phyloP scores from a whole-genome alignment of 495 filamentous ascomycete genomes.

The Usnea hakonensis region DNA sequence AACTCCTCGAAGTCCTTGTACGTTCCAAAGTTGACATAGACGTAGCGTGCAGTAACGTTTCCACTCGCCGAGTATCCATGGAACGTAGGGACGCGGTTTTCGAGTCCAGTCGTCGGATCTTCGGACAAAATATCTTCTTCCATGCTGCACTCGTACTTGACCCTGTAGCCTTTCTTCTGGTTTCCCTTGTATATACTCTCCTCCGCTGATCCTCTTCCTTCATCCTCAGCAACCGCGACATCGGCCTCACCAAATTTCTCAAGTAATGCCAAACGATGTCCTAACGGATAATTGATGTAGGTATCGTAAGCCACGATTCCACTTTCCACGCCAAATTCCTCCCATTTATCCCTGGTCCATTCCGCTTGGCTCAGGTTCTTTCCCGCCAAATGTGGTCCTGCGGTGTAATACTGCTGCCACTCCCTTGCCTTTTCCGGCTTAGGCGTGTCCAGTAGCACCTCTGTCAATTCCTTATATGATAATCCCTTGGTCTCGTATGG shows the following conservation, averaged over 20 bases:
- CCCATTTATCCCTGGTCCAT: constrained; percentile 83
- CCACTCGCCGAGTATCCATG: constrained; percentile 91
- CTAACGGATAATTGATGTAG: constrained; percentile 83
- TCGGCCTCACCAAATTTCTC: constrained; percentile 33
- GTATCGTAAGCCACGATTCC: constrained; percentile 75
- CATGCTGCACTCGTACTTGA: constrained; percentile 71
- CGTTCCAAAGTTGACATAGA: constrained; percentile 86
- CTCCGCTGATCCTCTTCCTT: constrained; percentile 14
- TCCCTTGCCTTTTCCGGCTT: constrained; percentile 58
- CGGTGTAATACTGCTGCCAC: constrained; percentile 88
- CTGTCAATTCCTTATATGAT: constrained; percentile 58
- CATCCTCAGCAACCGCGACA: constrained; percentile 22
- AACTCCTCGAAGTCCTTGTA: constrained; percentile 82
- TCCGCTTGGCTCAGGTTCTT: constrained; percentile 79
- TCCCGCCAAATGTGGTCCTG: constrained; percentile 80
- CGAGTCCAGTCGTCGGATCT: constrained; percentile 65
- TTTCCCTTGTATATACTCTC: constrained; percentile 15
- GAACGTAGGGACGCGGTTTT: constrained; percentile 80
- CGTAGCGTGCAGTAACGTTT: constrained; percentile 76
- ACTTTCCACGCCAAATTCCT: constrained; percentile 71
- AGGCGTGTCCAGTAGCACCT: constrained; percentile 64
- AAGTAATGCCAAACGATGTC: constrained; percentile 69
- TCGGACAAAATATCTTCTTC: constrained; percentile 83
- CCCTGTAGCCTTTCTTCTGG: constrained; percentile 37
- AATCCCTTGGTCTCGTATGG: constrained; percentile 46